Evolutionary conservation across 129 eudicot genomes (phyloP), one percentile per base, ranked within the genome.

Genomic region (Pittosporum tobira): DNA sequence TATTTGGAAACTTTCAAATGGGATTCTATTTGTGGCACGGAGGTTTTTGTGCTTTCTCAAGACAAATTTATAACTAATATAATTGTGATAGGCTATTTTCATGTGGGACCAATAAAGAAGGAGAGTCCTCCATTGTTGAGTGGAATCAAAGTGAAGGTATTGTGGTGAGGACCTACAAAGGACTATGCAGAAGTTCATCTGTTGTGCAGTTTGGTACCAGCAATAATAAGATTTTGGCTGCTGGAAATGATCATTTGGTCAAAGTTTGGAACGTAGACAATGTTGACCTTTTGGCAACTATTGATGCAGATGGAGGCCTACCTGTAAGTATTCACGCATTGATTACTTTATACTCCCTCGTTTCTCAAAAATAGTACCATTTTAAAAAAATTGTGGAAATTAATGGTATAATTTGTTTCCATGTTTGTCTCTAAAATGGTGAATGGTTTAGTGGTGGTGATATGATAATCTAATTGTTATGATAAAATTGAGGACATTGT

Each of bases 31-130:
- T n/a, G n/a, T n/a, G n/a, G n/a, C n/a, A n/a, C n/a, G n/a, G n/a
- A n/a, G n/a, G n/a, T n/a, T n/a, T n/a, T n/a, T n/a, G 10, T 34
- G 38, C 2, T 34, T 34, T 34, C 10, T 34, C 12, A 34, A 6
- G 38, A 6, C 38, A 34, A 47, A n/a, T 23, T 47, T 47, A 47
- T 16, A 47, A 53, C 25, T 27, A 18, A 30, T 9, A 52, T 16
- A 36, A 46, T 19, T 28, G 20, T 67, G 52, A 18, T 52, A 83
- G 90, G 70, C 72, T 83, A 6, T 83, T 78, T 46, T 75, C 85
- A 59, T 83, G 90, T 34, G 90, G 90, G 67, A 83, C 85, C 3
- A 79, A 79, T 69, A 70, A 73, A 78, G 70, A 78, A 21, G 85
- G 85, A 62, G 85, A 72, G 25, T 78, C 90, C 3, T 71, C 63